Conservation (phyloP, 108 stramenopile genomes). For the Asterionellopsis glacialis region DNA sequence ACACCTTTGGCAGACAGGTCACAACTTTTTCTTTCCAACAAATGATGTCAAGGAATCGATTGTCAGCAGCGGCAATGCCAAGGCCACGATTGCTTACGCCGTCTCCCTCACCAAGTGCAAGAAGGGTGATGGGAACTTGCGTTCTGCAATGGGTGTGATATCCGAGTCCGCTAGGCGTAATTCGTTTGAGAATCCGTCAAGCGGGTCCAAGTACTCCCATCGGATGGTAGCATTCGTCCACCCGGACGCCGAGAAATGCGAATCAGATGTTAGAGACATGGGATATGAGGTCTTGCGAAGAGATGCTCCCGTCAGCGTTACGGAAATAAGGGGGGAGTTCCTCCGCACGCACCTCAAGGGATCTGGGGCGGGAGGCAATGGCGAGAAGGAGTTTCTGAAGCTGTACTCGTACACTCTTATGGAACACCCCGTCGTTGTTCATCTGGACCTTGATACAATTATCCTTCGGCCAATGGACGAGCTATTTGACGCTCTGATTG, state of each 20-base stretch:
- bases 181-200: conserved; percentile 10
- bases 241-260: conserved; percentile 43
- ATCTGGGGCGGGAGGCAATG: conserved; percentile 82
- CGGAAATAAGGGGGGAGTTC: conserved; percentile 47
- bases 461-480: conserved; percentile 60
- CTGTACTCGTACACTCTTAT: conserved; percentile 77
- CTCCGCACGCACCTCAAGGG: conserved; percentile 14
- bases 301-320: conserved; percentile 44
- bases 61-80: too few species aligned
- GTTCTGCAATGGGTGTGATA: conserved; percentile 57
- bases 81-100: conserved; percentile 74
- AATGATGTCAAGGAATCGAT: too few species aligned
- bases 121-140: conserved; percentile 14
- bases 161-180: conserved; percentile 46
- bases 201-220: conserved; percentile 37
- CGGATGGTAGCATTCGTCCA: conserved; percentile 59
- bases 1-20: too few species aligned
- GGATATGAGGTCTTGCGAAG: conserved; percentile 44
- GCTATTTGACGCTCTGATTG: conserved; percentile 60
- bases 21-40: too few species aligned
- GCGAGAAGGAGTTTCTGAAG: conserved; percentile 82
- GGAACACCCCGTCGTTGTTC: conserved; percentile 61
- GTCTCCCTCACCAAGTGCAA: conserved; percentile 57
- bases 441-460: conserved; percentile 66
- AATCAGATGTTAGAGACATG: conserved; percentile 15